Base-by-base conservation (phyloP, 2,329 filamentous ascomycete species). In the Penicillium corylophilum region DNA sequence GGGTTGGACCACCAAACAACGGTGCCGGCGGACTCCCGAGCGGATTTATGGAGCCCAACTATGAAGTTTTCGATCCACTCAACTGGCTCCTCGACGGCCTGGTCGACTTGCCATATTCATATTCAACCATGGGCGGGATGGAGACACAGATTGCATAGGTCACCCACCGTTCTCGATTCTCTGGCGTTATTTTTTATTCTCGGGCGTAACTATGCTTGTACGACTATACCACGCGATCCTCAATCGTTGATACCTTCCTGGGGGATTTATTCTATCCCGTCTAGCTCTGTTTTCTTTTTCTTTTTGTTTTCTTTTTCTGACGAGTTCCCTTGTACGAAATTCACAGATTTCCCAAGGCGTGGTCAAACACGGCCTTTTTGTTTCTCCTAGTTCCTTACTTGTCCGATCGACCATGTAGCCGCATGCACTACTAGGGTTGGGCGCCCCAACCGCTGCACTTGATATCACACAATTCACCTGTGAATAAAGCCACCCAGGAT, bases 1-100 rank as follows among this genome's bases (percentile, higher is more conserved):
- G 65, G 2, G 58, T 70, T 15, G 60, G 66, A 36, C 41, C 59
- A 33, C 53, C 67, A 20, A 59, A 47, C 10, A 64, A 56, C 35
- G 59, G 58, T 2, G 55, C 67, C 5, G 57, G 52, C 5, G 62
- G 58, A 5, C 55, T 74, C 4, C 69, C 71, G 1, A 74, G 71
- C 56, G 79, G 80, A 60, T 87, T 89, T 56, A 80, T 82, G 59
- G 82, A 88, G 49, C 82, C 83, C 9, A 87, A 85, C 62, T 91
- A 91, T 70, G 89, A 95, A 69, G 90, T 95, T 55, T 96, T 95
- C 66, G 91, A 96, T 72, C 90, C 92, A 1, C 80, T 96, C 64
- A 90, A 93, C 70, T 96, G 92, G 92, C 90, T 95, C 78, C 77
- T 96, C 54, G 92, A 96, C 69, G 89, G 89, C 13, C 78, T 93